Percentiles rank a stretch among this genome's conserved stretches.
phyloP scores from a whole-genome alignment of 495 filamentous ascomycete genomes.

The Podospora pseudocomata region DNA sequence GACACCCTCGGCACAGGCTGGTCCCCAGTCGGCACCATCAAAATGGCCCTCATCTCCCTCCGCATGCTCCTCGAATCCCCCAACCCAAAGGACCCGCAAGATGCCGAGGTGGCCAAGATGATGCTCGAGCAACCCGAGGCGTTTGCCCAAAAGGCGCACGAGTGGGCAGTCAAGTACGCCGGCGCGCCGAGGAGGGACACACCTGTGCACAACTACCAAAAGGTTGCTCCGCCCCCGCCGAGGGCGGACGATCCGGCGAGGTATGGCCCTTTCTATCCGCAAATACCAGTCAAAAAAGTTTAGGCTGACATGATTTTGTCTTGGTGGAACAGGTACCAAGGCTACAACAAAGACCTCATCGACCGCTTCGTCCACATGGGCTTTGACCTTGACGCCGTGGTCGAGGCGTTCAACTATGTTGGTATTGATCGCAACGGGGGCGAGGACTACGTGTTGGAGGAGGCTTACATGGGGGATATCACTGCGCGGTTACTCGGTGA shows the following conservation, averaged over 20 bases:
- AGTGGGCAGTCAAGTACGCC: slow-evolving; percentile 86
- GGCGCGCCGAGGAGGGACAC: slow-evolving; percentile 59
- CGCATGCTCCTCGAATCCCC: slow-evolving; percentile 90
- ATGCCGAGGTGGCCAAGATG: slow-evolving; percentile 93
- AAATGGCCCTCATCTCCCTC: slow-evolving; percentile 86
- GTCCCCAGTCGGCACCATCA: slow-evolving; percentile 94
- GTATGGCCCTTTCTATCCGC: slow-evolving; percentile 25
- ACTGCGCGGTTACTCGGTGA: slow-evolving; percentile 82
- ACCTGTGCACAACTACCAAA: slow-evolving; percentile 19
- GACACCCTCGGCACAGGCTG: slow-evolving; percentile 87
- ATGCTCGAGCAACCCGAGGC: slow-evolving; percentile 71
- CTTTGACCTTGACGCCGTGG: slow-evolving; percentile 84
- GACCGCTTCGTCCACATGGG: slow-evolving; percentile 93
- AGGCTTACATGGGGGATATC: slow-evolving; percentile 84
- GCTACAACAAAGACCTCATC: slow-evolving; percentile 82
- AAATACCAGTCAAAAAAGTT: neutral
- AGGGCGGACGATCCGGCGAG: slow-evolving; percentile 34
- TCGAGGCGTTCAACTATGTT: slow-evolving; percentile 76
- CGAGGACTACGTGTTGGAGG: slow-evolving; percentile 77
- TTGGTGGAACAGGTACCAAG: slow-evolving; percentile 62
- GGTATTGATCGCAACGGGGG: slow-evolving; percentile 75
- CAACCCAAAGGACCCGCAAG: slow-evolving; percentile 95
- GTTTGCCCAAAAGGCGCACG: slow-evolving; percentile 78
- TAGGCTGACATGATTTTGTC: neutral
- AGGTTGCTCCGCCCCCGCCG: slow-evolving; percentile 4